Evolutionary conservation across 257 asterid species (phyloP).

Genomic region (Gentiana macrophylla): DNA sequence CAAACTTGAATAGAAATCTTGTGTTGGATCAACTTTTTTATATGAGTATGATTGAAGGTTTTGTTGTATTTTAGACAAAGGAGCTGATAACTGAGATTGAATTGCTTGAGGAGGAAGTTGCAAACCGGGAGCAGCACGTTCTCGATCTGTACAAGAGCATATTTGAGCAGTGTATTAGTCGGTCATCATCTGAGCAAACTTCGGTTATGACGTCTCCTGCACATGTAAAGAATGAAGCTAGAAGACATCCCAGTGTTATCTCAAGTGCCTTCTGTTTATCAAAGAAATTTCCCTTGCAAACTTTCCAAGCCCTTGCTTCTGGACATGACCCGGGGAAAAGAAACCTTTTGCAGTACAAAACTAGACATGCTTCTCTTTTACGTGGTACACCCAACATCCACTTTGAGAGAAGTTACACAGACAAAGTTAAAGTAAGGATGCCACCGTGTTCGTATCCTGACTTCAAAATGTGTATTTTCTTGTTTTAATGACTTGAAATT

Average conservation of each 20-base stretch:
- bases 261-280: conserved; percentile 56
- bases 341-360: conserved; percentile 27
- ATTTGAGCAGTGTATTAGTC: conserved; percentile 42
- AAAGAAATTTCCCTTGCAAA: conserved; percentile 40
- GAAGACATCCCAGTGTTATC: conserved; percentile 58
- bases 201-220: conserved; percentile 48
- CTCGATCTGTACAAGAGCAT: conserved; percentile 44
- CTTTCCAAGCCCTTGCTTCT: conserved; percentile 39
- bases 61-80: conserved; percentile 29
- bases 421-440: conserved; percentile 22
- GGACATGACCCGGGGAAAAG: conserved; percentile 33
- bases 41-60: background rate
- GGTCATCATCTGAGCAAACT: conserved; percentile 41
- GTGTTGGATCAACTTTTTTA: background rate
- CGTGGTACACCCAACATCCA: conserved; percentile 26
- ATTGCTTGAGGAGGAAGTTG: conserved; percentile 54
- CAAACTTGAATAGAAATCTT: no score
- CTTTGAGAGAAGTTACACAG: conserved; percentile 24
- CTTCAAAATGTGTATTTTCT: background rate
- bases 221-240: conserved; percentile 34
- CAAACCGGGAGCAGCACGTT: conserved; percentile 50
- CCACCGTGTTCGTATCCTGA: background rate
- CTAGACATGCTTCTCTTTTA: conserved; percentile 36
- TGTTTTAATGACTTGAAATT: conserved; percentile 2
- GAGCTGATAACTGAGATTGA: conserved; percentile 49